Evolutionary conservation across 2,329 filamentous ascomycete genomes (phyloP).

Genomic region (Microsporum audouinii): DNA sequence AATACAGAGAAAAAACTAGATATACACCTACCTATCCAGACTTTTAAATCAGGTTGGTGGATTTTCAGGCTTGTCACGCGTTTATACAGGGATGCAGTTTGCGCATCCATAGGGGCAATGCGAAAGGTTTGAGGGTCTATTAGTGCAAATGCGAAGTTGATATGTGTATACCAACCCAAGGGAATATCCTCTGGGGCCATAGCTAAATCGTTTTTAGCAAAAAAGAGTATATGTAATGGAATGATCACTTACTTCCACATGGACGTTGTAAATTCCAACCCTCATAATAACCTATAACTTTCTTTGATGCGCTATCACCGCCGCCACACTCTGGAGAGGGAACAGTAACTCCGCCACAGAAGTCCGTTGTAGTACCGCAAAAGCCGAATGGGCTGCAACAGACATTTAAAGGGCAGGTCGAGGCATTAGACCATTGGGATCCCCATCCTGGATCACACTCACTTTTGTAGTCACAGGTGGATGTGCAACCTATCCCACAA

Average conservation of each 20-base stretch:
- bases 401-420: slow-evolving; percentile 27
- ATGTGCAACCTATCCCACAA: slow-evolving; percentile 18
- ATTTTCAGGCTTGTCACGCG: slow-evolving; percentile 1
- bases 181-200: slow-evolving; percentile 10
- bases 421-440: slow-evolving; percentile 15
- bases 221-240: not conserved
- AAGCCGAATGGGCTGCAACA: slow-evolving; percentile 28
- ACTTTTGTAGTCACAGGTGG: slow-evolving; percentile 18
- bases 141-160: slow-evolving; percentile 22
- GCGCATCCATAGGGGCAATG: slow-evolving; percentile 18
- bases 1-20: too few relatives aligned
- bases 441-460: slow-evolving; percentile 26
- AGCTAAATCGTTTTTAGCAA: not conserved
- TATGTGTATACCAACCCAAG: slow-evolving; percentile 13
- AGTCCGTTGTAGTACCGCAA: slow-evolving; percentile 22
- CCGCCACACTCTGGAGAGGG: slow-evolving; percentile 4
- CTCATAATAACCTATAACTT: slow-evolving; percentile 30
- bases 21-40: too few relatives aligned
- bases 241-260: slow-evolving; percentile 16
- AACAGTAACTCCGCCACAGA: slow-evolving; percentile 17
- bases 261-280: slow-evolving; percentile 17
- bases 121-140: slow-evolving; percentile 28
- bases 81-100: slow-evolving; percentile 14
- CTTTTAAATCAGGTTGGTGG: not conserved
- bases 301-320: slow-evolving; percentile 8